phyloP scores from a whole-genome alignment of 441 rosid species.

The Gossypium lobatum region DNA sequence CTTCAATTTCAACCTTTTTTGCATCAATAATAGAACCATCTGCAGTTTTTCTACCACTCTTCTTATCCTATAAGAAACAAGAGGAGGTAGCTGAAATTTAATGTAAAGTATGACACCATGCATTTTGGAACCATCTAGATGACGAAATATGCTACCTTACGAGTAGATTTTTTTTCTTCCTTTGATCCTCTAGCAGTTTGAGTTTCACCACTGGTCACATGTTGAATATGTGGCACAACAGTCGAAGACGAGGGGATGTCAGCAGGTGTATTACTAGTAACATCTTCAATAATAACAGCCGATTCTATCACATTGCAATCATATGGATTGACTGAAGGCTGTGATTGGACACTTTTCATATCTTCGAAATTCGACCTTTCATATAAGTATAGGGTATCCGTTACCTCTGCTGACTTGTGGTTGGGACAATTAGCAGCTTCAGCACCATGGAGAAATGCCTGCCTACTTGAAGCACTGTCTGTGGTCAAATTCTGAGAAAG shows the following conservation, averaged over 20 bases:
- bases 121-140: not conserved
- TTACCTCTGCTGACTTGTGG: conserved; percentile 21
- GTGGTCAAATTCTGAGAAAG: conserved; percentile 30
- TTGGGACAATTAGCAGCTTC: conserved; percentile 20
- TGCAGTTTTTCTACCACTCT: conserved; percentile 28
- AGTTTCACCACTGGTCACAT: conserved; percentile 32
- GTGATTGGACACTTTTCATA: conserved; percentile 24
- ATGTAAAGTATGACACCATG: not conserved
- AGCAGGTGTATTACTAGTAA: conserved; percentile 37
- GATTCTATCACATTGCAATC: conserved; percentile 22
- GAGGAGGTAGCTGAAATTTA: conserved; percentile 12
- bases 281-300: conserved; percentile 57
- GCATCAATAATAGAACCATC: conserved; percentile 53
- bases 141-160: conserved; percentile 38
- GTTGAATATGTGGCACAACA: conserved; percentile 41
- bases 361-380: conserved; percentile 21
- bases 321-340: conserved; percentile 23
- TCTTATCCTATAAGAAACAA: conserved; percentile 32
- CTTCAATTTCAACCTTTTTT: conserved; percentile 66
- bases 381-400: conserved; percentile 6
- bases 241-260: conserved; percentile 36
- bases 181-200: conserved; percentile 28
- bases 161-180: conserved; percentile 33
- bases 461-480: conserved; percentile 26
- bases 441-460: conserved; percentile 23